Percentiles rank a stretch among this genome's conserved stretches.
Conservation (phyloP, 495 filamentous ascomycete genomes). For the Glutinoglossum americanum region DNA sequence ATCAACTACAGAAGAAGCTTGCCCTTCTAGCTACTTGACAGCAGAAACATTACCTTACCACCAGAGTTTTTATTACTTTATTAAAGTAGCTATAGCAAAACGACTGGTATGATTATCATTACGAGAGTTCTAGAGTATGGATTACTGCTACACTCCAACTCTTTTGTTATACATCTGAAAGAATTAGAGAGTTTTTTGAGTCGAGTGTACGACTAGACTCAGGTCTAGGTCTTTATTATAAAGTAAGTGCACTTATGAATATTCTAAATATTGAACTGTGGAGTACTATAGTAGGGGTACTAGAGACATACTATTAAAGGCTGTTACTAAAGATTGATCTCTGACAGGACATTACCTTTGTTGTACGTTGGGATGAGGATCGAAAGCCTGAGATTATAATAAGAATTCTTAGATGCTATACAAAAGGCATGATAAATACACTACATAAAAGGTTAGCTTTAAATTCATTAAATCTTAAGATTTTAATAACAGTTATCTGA, state of each 20-base stretch:
- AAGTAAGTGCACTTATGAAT: constrained; percentile 1
- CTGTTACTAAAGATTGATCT: neutral
- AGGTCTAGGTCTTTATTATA: constrained; percentile 2
- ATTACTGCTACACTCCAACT: neutral
- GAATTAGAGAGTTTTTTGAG: constrained; percentile 2
- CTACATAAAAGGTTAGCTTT: neutral
- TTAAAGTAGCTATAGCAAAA: constrained; percentile 1
- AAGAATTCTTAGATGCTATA: neutral
- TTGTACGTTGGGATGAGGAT: neutral
- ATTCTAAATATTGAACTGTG: neutral
- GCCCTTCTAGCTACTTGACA: neutral
- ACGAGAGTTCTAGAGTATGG: neutral
- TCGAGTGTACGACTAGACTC: neutral
- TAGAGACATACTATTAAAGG: neutral
- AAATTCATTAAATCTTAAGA: neutral
- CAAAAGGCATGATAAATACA: constrained; percentile 3
- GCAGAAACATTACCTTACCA: neutral
- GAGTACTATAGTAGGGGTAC: neutral
- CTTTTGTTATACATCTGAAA: neutral
- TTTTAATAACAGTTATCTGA: neutral
- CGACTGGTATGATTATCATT: constrained; percentile 1
- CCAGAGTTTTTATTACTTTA: neutral
- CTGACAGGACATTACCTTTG: neutral
- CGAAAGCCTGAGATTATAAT: neutral
- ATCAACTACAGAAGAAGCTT: neutral